Percentiles rank a stretch among this genome's conserved stretches.
Evolutionary conservation across 176 grass and related monocot genomes (phyloP).

Genomic region (Rhynchospora pubera): DNA sequence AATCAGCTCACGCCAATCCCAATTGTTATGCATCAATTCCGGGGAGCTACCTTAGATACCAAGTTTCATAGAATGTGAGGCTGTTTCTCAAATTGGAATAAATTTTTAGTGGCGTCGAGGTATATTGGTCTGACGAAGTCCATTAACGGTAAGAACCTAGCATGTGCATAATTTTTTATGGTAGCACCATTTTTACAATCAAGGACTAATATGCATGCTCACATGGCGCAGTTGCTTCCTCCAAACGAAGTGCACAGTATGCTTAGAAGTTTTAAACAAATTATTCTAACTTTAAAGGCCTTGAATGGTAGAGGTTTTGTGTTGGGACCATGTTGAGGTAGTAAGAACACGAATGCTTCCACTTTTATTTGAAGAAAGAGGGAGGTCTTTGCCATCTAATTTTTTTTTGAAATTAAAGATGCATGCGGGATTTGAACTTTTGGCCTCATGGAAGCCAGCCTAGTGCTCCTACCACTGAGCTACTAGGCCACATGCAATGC

Average conservation of each 20-base stretch:
- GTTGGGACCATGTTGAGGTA: background rate
- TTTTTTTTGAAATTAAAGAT: no score
- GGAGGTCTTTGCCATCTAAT: no score
- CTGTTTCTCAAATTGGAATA: conserved; percentile 10
- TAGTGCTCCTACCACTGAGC: no score
- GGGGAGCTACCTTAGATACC: background rate
- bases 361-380: no score
- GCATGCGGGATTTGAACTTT: no score
- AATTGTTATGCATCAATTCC: background rate
- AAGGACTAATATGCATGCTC: conserved; percentile 2
- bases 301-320: background rate
- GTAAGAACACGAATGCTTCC: background rate
- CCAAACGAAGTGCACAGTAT: background rate
- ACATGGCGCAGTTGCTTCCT: conserved; percentile 5
- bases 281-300: background rate
- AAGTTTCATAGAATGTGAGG: conserved; percentile 1
- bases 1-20: background rate
- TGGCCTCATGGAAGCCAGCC: no score
- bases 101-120: background rate
- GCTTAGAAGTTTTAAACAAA: background rate
- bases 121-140: conserved; percentile 1
- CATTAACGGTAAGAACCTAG: background rate
- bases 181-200: background rate
- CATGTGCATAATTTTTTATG: background rate
- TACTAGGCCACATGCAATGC: no score